Evolutionary conservation across 257 asterid genomes (phyloP).

Genomic region (Cordia subcordata): DNA sequence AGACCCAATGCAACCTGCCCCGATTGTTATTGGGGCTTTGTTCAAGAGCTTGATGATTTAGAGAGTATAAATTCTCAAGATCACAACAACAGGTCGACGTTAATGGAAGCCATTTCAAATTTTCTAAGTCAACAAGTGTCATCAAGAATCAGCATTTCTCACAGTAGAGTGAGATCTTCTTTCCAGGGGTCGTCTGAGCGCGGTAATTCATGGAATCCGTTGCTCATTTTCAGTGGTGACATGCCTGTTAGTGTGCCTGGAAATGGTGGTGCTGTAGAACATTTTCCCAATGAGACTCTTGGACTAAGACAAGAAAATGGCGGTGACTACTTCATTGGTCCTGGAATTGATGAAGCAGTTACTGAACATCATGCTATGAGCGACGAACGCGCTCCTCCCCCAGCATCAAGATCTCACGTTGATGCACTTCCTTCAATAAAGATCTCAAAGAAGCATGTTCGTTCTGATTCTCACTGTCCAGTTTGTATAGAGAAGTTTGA

Average conservation of each 20-base stretch:
- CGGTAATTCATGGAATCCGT: slow-evolving; percentile 61
- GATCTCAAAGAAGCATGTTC: slow-evolving; percentile 71
- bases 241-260: slow-evolving; percentile 69
- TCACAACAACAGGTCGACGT: slow-evolving; percentile 61
- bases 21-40: slow-evolving; percentile 64
- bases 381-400: slow-evolving; percentile 60
- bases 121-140: slow-evolving; percentile 63
- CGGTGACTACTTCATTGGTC: slow-evolving; percentile 80
- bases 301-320: slow-evolving; percentile 81
- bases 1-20: slow-evolving; percentile 41
- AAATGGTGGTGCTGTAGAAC: slow-evolving; percentile 61
- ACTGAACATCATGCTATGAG: slow-evolving; percentile 51
- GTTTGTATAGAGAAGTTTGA: slow-evolving; percentile 82
- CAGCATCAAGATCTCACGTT: slow-evolving; percentile 68
- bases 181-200: slow-evolving; percentile 20
- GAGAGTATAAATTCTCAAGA: slow-evolving; percentile 28
- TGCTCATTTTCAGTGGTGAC: slow-evolving; percentile 82
- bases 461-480: slow-evolving; percentile 70
- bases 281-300: slow-evolving; percentile 60
- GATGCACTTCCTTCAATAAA: slow-evolving; percentile 64
- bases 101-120: slow-evolving; percentile 62
- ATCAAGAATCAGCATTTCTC: slow-evolving; percentile 28
- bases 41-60: slow-evolving; percentile 75
- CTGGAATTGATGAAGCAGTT: slow-evolving; percentile 81
- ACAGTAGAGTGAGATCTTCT: slow-evolving; percentile 23